A percentile compares a stretch with the other conserved stretches of the same genome.
Evolutionary conservation across 2,329 filamentous ascomycete species (phyloP).

Genomic region (Penicillium nordicum): DNA sequence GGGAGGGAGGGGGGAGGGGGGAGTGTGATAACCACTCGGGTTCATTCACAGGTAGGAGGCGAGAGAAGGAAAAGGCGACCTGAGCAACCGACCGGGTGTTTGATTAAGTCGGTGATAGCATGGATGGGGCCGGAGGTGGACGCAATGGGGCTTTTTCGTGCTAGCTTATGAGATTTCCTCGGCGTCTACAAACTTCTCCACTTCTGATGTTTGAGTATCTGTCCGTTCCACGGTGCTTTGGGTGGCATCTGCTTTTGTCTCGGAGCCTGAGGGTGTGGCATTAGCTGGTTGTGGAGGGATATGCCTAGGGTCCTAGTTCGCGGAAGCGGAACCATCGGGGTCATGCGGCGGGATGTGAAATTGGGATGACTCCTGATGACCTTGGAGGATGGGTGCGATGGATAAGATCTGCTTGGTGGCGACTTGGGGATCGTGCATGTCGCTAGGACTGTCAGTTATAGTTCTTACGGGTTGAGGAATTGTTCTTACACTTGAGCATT

Average conservation of each 20-base stretch:
- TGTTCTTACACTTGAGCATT: conserved; percentile 72
- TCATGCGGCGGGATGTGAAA: conserved; percentile 55
- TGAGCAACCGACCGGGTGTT: not conserved
- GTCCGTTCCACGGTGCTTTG: conserved; percentile 29
- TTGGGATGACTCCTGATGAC: conserved; percentile 60
- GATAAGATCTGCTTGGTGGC: conserved; percentile 78
- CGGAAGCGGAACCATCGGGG: not conserved
- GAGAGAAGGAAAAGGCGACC: not conserved
- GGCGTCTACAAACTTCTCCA: conserved; percentile 47
- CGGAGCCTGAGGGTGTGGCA: conserved; percentile 10
- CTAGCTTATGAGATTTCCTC: conserved; percentile 23
- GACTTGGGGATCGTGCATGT: conserved; percentile 63
- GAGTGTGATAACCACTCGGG: not conserved
- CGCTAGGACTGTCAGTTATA: conserved; percentile 42
- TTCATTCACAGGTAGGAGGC: not conserved
- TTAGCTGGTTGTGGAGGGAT: conserved; percentile 16
- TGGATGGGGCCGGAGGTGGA: not conserved
- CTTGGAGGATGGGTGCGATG: conserved; percentile 79
- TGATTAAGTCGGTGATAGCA: not conserved
- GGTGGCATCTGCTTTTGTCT: conserved; percentile 6
- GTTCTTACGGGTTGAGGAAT: conserved; percentile 1
- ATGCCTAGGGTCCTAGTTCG: conserved; percentile 8
- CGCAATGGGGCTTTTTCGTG: not conserved
- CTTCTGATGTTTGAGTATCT: conserved; percentile 39
- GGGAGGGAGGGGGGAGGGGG: not conserved